Percentiles rank a stretch among this genome's conserved stretches.
phyloP scores from a whole-genome alignment of 345 rosid genomes.

The Carallia pectinifolia region DNA sequence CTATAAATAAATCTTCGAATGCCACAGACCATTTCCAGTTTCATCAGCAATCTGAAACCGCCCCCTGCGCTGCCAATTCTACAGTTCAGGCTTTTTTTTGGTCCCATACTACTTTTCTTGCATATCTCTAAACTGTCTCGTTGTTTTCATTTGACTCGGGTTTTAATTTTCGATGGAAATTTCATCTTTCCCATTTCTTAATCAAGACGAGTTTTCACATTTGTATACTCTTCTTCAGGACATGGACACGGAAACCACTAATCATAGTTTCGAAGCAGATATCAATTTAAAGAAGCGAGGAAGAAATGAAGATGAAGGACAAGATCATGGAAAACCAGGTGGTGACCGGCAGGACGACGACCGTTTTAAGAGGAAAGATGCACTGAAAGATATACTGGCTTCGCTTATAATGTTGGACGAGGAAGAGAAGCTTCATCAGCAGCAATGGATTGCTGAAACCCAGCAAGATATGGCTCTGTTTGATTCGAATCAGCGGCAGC shows the following conservation, averaged over 20 bases:
- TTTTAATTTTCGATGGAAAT: slow-evolving; percentile 50
- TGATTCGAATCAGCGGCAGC: slow-evolving; percentile 41
- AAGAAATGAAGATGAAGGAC: slow-evolving; percentile 30
- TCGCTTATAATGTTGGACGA: slow-evolving; percentile 18
- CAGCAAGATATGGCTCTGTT: slow-evolving; percentile 39
- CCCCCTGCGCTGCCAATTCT: slow-evolving; percentile 37
- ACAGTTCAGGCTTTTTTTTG: slow-evolving; percentile 1
- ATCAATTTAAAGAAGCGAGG: slow-evolving; percentile 35
- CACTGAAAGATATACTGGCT: slow-evolving; percentile 22
- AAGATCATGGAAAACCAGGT: neutral
- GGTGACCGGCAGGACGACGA: neutral
- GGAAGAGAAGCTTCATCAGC: slow-evolving; percentile 13
- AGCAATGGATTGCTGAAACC: slow-evolving; percentile 13
- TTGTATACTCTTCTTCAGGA: slow-evolving; percentile 32
- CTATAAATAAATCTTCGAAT: too few species aligned
- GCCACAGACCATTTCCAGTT: neutral
- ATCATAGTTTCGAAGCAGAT: slow-evolving; percentile 9
- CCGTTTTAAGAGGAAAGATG: slow-evolving; percentile 14
- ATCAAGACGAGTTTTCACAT: slow-evolving; percentile 45
- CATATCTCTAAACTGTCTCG: slow-evolving; percentile 14
- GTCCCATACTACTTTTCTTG: slow-evolving; percentile 3
- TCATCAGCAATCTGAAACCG: slow-evolving; percentile 23
- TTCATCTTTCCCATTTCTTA: slow-evolving; percentile 58
- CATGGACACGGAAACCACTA: slow-evolving; percentile 20
- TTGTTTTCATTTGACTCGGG: neutral